These are phyloP conservation scores for Colletotrichum costaricense DNA, from an alignment of 2,329 filamentous ascomycete genomes.

Conservation along the genomic window DNA sequence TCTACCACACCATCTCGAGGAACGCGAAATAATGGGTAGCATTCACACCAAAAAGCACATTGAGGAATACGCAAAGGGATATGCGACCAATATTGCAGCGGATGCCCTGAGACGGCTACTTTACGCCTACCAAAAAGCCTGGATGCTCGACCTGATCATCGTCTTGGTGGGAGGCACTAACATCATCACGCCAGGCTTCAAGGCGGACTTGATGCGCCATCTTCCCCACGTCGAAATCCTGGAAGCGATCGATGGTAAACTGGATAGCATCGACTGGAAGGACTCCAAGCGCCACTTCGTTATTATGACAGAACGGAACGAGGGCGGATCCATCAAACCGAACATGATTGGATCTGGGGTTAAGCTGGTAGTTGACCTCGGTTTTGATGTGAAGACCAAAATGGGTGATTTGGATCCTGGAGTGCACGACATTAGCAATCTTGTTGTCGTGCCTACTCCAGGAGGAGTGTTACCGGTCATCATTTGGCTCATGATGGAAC, in stretches of 20 bases:
- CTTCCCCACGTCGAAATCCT: not conserved
- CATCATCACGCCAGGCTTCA: not conserved
- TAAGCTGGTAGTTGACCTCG: not conserved
- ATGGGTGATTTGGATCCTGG: not conserved
- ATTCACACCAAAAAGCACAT: constrained; percentile 3
- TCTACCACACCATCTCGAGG: not conserved
- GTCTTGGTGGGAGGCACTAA: not conserved
- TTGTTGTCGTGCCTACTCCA: not conserved
- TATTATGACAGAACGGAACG: not conserved
- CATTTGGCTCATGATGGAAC: not conserved
- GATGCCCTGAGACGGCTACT: not conserved
- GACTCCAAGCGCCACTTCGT: not conserved
- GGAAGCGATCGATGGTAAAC: not conserved
- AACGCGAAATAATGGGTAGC: not conserved
- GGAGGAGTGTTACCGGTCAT: not conserved
- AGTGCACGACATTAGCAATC: not conserved
- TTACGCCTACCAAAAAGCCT: not conserved
- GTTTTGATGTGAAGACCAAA: not conserved
- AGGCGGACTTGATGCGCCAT: not conserved
- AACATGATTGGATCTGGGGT: not conserved
- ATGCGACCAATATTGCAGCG: constrained; percentile 8
- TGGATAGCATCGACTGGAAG: not conserved
- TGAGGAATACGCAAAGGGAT: not conserved
- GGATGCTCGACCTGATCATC: not conserved
- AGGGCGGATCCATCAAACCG: not conserved